Conservation (phyloP, 441 rosid genomes). For the Erysimum cheiri region DNA sequence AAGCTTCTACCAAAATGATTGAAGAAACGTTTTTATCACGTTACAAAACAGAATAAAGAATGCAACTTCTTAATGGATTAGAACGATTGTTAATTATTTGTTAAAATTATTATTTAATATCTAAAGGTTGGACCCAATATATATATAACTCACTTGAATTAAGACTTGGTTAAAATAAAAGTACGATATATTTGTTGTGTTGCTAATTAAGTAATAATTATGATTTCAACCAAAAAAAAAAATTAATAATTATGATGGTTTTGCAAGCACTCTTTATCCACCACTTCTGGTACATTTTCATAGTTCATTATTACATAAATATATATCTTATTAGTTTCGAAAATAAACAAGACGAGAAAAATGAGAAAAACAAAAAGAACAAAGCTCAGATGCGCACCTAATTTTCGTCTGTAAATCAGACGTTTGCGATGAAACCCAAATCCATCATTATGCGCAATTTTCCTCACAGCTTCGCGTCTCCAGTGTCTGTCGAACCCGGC, state of each 20-base stretch:
- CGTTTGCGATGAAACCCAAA: constrained; percentile 5
- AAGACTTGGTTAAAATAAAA: background rate
- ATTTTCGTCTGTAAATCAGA: background rate
- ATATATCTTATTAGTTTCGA: background rate
- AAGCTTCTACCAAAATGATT: constrained; percentile 15
- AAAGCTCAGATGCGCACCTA: constrained; percentile 15
- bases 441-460: background rate
- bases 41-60: background rate
- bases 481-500: background rate
- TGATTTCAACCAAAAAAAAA: too few relatives aligned
- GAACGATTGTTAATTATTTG: background rate
- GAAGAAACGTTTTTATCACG: constrained; percentile 18
- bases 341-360: constrained; percentile 5
- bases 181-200: background rate
- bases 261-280: background rate
- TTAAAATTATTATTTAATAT: background rate
- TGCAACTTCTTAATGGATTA: background rate
- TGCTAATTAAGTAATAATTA: too few relatives aligned
- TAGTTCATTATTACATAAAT: constrained; percentile 7
- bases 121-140: background rate
- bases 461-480: background rate
- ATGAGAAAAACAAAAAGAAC: background rate
- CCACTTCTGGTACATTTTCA: background rate
- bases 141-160: background rate
- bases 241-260: background rate